Base-by-base conservation (phyloP, 768 basidiomycete species). In the Coprinopsis marcescibilis region DNA sequence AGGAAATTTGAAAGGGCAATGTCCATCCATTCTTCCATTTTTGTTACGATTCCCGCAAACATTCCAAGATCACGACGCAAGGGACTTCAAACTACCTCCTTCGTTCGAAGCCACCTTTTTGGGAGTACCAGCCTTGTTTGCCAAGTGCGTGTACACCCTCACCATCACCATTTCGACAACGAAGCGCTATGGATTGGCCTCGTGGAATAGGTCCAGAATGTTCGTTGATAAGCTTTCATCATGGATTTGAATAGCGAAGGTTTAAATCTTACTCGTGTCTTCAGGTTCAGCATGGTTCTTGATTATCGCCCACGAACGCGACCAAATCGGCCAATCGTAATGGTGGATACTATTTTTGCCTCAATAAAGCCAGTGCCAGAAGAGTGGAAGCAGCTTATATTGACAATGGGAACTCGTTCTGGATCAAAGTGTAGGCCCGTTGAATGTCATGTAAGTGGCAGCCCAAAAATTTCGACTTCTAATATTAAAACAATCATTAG, bases 321-420 rank as follows among this genome's bases (percentile, higher is more conserved):
- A n/a, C 71, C 80, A 1, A 64, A 60, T 38, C 61, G 68, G 14
- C 73, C 75, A 2, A 62, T 77, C 11, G 60, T 71, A 25, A 57
- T 67, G n/a, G 36, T 58, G 26, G 64, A 72, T 21, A 62, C 70
- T 3, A 73, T 79, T 45, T 60, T 75, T 50, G 65, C 68, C 4
- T 73, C 73, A 0, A 57, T 83, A 48, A 82, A 81, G 55, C 60
- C 67, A 0, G 60, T 68, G 2, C 79, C 81, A 4, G 77, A 79
- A 42, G 81, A 81, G 53, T 83, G 79, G 80, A 62, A 63, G 42
- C 75, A 82, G 55, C 59, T 74, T n/a, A 49, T 70, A 46, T 48
- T 70, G 52, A 55, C 55, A 45, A 58, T 78, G 63, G 52, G 61
- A 38, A 57, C 60, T 27, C 61, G 67, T 17, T 59, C 57, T 25